phyloP scores from a whole-genome alignment of 805 yeast genomes.

The Suhomyces faveliae region DNA sequence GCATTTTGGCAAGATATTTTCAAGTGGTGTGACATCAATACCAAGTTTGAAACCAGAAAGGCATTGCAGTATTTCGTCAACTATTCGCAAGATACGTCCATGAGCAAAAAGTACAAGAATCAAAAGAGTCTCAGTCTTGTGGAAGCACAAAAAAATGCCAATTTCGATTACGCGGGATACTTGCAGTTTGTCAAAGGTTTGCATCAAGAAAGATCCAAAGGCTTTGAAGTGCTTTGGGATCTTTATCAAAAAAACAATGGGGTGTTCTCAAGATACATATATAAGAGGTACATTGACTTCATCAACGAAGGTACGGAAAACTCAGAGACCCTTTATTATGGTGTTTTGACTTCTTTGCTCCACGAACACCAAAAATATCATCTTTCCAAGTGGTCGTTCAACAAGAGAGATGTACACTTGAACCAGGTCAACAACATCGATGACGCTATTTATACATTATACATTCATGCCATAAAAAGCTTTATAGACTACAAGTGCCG shows the following conservation, averaged over 20 bases:
- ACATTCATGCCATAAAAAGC: conserved; percentile 21
- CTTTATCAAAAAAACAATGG: conserved; percentile 25
- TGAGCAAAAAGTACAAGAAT: conserved; percentile 9
- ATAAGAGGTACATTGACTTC: conserved; percentile 21
- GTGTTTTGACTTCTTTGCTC: conserved; percentile 18
- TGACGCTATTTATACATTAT: conserved; percentile 14
- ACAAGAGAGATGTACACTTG: conserved; percentile 9
- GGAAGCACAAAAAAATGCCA: conserved; percentile 31
- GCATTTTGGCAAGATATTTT: conserved; percentile 38
- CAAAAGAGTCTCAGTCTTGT: neutral
- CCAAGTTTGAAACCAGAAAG: conserved; percentile 26
- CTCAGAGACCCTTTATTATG: conserved; percentile 20
- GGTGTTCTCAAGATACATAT: conserved; percentile 24
- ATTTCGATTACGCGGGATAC: conserved; percentile 41
- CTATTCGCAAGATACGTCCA: conserved; percentile 12
- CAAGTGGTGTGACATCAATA: conserved; percentile 37
- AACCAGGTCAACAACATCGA: conserved; percentile 5
- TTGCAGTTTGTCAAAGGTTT: conserved; percentile 25
- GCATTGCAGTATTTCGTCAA: conserved; percentile 29
- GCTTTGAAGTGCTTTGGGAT: conserved; percentile 35
- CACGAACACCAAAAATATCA: conserved; percentile 12
- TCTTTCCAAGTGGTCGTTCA: conserved; percentile 19
- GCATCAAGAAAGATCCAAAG: conserved; percentile 22
- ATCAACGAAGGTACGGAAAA: conserved; percentile 22
- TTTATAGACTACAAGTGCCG: conserved; percentile 30